Percentiles rank a stretch among this genome's conserved stretches.
phyloP scores from a whole-genome alignment of 2,329 filamentous ascomycete genomes.

The Colletotrichum sp. region DNA sequence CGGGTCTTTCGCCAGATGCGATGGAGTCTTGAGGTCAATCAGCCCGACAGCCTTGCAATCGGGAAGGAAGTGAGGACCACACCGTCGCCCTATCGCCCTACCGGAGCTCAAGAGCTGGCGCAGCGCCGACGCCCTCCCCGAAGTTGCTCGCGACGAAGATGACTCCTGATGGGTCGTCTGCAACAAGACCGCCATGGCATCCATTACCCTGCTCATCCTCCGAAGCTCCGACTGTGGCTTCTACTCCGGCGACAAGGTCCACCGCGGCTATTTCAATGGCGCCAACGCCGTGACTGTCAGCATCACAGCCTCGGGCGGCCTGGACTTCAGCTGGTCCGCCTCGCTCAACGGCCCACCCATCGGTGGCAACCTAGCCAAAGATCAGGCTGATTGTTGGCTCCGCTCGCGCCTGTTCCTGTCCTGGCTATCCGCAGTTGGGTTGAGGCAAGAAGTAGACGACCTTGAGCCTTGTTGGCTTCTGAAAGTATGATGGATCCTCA shows the following conservation, averaged over 20 bases:
- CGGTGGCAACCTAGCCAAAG: constrained; percentile 49
- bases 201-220: constrained; percentile 37
- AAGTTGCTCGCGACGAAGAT: constrained; percentile 67
- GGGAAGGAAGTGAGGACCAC: constrained; percentile 25
- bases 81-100: constrained; percentile 46
- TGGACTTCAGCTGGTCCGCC: constrained; percentile 68
- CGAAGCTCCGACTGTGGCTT: constrained; percentile 57
- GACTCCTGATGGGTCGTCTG: constrained; percentile 71
- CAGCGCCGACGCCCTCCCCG: constrained; percentile 73
- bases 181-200: constrained; percentile 55
- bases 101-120: constrained; percentile 70
- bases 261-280: constrained; percentile 60
- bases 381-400: neutral
- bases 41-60: neutral
- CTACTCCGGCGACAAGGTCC: no score
- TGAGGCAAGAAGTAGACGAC: neutral
- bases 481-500: neutral
- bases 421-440: neutral
- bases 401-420: neutral
- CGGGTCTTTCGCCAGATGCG: neutral
- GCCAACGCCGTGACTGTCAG: constrained; percentile 64
- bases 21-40: neutral
- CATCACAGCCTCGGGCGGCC: constrained; percentile 68
- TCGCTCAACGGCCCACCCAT: constrained; percentile 70
- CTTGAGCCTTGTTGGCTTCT: neutral